A percentile compares a stretch with the other conserved stretches of the same genome.
phyloP scores from a whole-genome alignment of 2,329 filamentous ascomycete genomes.

The Colletotrichum higginsianum region DNA sequence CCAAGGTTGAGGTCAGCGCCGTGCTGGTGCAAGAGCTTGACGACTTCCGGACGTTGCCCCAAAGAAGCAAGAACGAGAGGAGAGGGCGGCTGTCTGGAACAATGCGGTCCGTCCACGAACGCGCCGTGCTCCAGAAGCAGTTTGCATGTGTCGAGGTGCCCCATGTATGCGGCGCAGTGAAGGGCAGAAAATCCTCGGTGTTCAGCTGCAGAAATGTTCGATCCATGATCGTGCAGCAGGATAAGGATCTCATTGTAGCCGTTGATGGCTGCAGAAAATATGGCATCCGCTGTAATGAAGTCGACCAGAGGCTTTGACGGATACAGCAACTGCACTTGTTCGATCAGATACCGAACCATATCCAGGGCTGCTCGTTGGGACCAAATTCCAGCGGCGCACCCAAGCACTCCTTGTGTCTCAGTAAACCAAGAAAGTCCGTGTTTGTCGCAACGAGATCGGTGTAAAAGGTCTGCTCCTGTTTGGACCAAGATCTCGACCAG shows the following conservation, averaged over 20 bases:
- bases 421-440: neutral
- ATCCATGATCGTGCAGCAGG: neutral
- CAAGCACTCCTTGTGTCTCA: neutral
- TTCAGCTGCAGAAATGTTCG: neutral
- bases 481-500: neutral
- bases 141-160: neutral
- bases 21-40: neutral
- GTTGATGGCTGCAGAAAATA: neutral
- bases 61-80: neutral
- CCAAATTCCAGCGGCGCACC: neutral
- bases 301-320: neutral
- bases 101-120: neutral
- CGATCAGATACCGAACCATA: neutral
- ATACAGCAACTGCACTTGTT: no score
- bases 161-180: neutral
- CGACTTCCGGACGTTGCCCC: accelerated
- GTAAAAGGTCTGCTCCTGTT: neutral
- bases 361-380: neutral
- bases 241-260: neutral
- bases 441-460: neutral
- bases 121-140: neutral
- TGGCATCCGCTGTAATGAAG: neutral
- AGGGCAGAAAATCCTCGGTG: neutral
- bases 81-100: neutral
- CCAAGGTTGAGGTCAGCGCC: neutral